Evolutionary conservation across 2,329 filamentous ascomycete species (phyloP), one percentile per base, ranked within the genome.

Genomic region (Calonectria pseudoreteaudii): DNA sequence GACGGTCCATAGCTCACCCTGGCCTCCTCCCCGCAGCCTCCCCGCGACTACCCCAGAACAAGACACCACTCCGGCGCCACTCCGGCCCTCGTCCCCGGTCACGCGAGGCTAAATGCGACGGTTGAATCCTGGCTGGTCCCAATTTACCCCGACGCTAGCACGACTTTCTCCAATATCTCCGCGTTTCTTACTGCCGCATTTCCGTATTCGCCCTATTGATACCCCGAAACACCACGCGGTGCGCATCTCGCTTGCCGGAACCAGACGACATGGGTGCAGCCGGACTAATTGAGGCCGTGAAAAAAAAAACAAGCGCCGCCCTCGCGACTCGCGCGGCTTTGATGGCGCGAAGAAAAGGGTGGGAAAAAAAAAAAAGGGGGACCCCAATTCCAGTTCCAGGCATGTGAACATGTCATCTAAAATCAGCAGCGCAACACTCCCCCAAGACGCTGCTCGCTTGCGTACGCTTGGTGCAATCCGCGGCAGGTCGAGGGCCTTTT

Each of bases 41-140:
- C 72, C 68, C 72, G 64, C 68, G 67, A 44, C 53, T 62, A 67
- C 72, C 72, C 72, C 72, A 36, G 68, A 68, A 34, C 52, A 71
- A 76, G 70, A 77, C 74, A 76, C 72, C 67, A 75, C 72, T 68
- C 75, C 76, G 72, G 76, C 76, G 76, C 76, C 68, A 77, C 74
- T 78, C 72, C 76, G 76, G 76, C 76, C 28, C 71, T 71, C 70
- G 53, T 68, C 23, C 60, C 38, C 30, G 66, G 64, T 47, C 41
- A 53, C 70, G 62, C 69, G 44, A 47, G 44, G 44, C 44, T 47
- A 47, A 47, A 47, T 47, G 44, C 44, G 23, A 47, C 44, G 44
- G 70, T 72, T 75, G 65, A 76, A 78, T 74, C 71, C 66, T 70
- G 36, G 64, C 74, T 75, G 76, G 76, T 56, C 58, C 49, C 68